phyloP scores from a whole-genome alignment of 2,329 filamentous ascomycete species.

The Thelonectria blattea region DNA sequence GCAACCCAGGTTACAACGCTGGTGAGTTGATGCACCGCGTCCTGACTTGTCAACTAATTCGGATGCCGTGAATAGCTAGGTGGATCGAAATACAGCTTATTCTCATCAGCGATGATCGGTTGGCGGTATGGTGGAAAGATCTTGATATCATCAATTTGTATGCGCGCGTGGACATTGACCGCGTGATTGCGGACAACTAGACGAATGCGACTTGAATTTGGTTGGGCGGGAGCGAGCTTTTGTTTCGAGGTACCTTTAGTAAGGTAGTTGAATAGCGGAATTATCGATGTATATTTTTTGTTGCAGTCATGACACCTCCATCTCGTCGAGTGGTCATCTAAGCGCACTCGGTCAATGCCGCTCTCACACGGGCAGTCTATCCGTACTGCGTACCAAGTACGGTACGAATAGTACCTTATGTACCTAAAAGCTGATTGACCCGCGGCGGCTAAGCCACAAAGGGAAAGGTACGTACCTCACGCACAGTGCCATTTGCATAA shows the following conservation, averaged over 20 bases:
- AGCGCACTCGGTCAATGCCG: too few relatives aligned
- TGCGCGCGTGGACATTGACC: slow-evolving; percentile 64
- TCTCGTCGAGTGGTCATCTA: too few relatives aligned
- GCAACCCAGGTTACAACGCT: slow-evolving; percentile 70
- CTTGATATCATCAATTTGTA: slow-evolving; percentile 67
- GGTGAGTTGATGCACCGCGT: slow-evolving; percentile 58
- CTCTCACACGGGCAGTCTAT: too few relatives aligned
- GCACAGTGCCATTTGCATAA: neutral
- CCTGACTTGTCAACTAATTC: neutral
- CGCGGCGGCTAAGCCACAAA: neutral
- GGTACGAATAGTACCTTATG: too few relatives aligned
- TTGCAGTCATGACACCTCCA: too few relatives aligned
- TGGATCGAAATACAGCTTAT: slow-evolving; percentile 80
- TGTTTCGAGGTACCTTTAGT: neutral
- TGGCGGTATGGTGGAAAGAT: slow-evolving; percentile 83
- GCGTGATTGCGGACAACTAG: slow-evolving; percentile 44
- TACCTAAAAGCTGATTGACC: neutral
- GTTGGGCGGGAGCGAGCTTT: neutral
- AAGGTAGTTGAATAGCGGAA: neutral
- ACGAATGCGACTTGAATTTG: neutral
- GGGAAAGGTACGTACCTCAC: slow-evolving; percentile 5
- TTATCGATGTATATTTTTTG: too few relatives aligned
- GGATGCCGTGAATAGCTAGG: slow-evolving; percentile 58
- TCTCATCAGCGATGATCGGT: slow-evolving; percentile 74
- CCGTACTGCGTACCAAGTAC: too few relatives aligned